phyloP scores from a whole-genome alignment of 164 flowering plant genomes.

The Tinospora cordifolia region DNA sequence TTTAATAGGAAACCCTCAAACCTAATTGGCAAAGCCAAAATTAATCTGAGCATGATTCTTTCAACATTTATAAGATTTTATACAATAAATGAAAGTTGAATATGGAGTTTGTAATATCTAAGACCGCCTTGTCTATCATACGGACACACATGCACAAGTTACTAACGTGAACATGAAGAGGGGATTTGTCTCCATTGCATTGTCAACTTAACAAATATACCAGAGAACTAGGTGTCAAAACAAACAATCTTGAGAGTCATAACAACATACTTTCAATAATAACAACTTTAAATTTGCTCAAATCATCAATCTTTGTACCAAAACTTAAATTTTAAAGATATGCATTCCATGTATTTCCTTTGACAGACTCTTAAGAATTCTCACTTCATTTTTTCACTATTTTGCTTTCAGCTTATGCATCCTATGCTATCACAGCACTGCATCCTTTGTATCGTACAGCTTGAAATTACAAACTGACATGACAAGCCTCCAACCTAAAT shows the following conservation, averaged over 20 bases:
- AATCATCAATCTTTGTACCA: background rate
- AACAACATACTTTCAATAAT: background rate
- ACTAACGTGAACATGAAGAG: too few species aligned
- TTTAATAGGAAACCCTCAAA: too few species aligned
- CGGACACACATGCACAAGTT: too few species aligned
- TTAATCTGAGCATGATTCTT: too few species aligned
- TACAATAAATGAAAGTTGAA: background rate
- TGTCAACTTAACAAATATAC: background rate
- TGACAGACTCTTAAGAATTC: too few species aligned
- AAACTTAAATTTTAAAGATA: background rate
- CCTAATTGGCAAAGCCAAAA: too few species aligned
- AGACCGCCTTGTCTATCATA: background rate
- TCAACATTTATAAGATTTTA: too few species aligned
- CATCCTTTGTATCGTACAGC: background rate
- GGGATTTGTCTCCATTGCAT: too few species aligned
- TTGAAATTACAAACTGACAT: background rate
- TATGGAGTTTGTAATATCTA: background rate
- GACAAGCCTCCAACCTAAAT: background rate
- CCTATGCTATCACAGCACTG: background rate
- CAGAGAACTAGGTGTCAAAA: background rate
- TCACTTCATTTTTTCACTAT: too few species aligned
- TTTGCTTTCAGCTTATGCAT: too few species aligned
- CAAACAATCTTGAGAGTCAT: background rate
- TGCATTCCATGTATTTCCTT: background rate
- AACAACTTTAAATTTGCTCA: background rate